Evolutionary conservation across 768 basidiomycete genomes (phyloP).

Genomic region (Flagelloscypha sp.): DNA sequence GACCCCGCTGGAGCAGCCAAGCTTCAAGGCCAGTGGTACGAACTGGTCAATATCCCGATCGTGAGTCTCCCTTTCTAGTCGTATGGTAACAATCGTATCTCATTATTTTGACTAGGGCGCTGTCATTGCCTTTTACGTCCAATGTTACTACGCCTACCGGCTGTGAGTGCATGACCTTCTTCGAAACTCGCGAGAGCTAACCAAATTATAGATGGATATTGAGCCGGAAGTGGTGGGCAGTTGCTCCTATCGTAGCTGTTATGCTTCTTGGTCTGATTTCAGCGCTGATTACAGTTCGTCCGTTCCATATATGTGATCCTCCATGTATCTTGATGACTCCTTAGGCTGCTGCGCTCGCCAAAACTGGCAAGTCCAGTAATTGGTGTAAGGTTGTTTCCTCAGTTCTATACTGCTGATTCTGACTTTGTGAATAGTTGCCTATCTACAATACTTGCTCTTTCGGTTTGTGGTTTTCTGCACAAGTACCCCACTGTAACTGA

Average conservation of each 20-base stretch:
- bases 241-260: constrained; percentile 1
- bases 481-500: too few relatives aligned
- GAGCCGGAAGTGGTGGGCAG: constrained; percentile 2
- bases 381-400: too few relatives aligned
- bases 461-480: constrained; percentile 2
- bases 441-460: constrained; percentile 4
- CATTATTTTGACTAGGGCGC: too few relatives aligned
- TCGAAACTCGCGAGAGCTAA: too few relatives aligned
- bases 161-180: too few relatives aligned
- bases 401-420: background rate
- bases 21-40: constrained; percentile 1
- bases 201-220: background rate
- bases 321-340: too few relatives aligned
- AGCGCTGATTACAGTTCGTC: constrained; percentile 6
- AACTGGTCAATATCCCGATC: constrained; percentile 5
- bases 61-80: background rate
- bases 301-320: background rate
- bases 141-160: too few relatives aligned
- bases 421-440: constrained; percentile 1
- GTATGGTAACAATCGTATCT: too few relatives aligned
- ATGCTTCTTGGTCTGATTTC: constrained; percentile 3
- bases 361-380: too few relatives aligned
- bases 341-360: too few relatives aligned
- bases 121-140: too few relatives aligned
- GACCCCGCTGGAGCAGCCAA: constrained; percentile 4